phyloP scores from a whole-genome alignment of 179 eudicot genomes.

The Actinidia chinensis region DNA sequence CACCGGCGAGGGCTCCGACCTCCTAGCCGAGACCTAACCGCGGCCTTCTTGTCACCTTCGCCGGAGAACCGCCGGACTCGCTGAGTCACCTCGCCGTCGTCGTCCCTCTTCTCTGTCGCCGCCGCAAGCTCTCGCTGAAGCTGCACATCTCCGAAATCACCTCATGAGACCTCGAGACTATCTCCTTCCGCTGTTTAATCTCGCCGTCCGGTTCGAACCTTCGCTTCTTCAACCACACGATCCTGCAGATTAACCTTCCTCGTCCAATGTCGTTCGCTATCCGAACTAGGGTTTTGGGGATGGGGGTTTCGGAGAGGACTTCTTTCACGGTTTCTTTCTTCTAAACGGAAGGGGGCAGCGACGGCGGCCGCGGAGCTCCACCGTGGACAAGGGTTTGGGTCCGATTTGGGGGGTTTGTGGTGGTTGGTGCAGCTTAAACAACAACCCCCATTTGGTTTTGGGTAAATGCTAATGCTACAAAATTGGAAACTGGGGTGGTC shows the following conservation, averaged over 20 bases:
- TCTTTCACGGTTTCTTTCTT: slow-evolving; percentile 48
- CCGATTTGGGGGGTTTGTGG: slow-evolving; percentile 9
- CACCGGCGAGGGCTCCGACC: slow-evolving; percentile 26
- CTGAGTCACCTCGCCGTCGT: slow-evolving; percentile 36
- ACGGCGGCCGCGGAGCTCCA: slow-evolving; percentile 14
- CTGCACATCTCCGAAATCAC: slow-evolving; percentile 29
- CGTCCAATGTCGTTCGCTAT: not conserved
- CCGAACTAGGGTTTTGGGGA: slow-evolving; percentile 15
- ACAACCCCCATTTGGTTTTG: slow-evolving; percentile 44
- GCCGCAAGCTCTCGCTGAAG: slow-evolving; percentile 31
- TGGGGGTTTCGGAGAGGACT: slow-evolving; percentile 42
- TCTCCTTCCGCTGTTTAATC: slow-evolving; percentile 18
- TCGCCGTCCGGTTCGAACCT: not conserved
- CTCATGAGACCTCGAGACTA: slow-evolving; percentile 16
- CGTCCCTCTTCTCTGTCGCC: slow-evolving; percentile 22
- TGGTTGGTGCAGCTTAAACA: slow-evolving; percentile 29
- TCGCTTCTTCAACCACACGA: not conserved
- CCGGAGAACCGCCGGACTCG: slow-evolving; percentile 21
- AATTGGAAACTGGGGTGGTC: no score
- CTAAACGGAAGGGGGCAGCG: slow-evolving; percentile 13
- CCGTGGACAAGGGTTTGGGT: not conserved
- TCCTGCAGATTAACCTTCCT: not conserved
- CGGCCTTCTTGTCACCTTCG: slow-evolving; percentile 1
- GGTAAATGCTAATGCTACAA: not conserved
- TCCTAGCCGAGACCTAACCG: slow-evolving; percentile 2